Percentiles rank a stretch among this genome's conserved stretches.
These are phyloP conservation scores for Litchi chinensis DNA, from an alignment of 345 rosid species.

Conservation along the genomic window DNA sequence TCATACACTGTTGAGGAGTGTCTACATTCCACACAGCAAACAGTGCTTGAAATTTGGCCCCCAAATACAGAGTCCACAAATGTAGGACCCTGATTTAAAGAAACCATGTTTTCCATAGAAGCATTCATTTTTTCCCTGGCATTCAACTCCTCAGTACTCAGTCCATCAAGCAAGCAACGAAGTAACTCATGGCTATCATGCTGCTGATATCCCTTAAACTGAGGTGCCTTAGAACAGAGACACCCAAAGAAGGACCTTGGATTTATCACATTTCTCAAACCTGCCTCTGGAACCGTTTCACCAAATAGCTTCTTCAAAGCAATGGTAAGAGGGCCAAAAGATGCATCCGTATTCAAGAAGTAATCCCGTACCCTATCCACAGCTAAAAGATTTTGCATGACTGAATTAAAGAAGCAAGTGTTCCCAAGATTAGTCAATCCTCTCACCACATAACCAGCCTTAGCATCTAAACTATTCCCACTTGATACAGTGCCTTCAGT, in stretches of 20 bases:
- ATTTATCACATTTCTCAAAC: constrained; percentile 64
- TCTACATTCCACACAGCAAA: constrained; percentile 82
- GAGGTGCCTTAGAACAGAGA: constrained; percentile 81
- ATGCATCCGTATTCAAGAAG: constrained; percentile 52
- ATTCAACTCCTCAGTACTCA: constrained; percentile 77
- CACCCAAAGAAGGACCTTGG: constrained; percentile 71
- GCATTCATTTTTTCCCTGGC: constrained; percentile 45
- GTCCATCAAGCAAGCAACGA: constrained; percentile 76
- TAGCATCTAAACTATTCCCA: constrained; percentile 43
- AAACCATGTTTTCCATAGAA: constrained; percentile 34
- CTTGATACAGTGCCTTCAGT: constrained; percentile 32
- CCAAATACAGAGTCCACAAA: constrained; percentile 83
- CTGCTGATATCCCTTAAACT: constrained; percentile 90
- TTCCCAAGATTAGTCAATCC: constrained; percentile 96
- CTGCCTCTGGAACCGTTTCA: constrained; percentile 65
- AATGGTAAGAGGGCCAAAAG: constrained; percentile 59
- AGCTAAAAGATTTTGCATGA: constrained; percentile 88
- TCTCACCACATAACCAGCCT: constrained; percentile 58
- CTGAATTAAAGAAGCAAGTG: constrained; percentile 95
- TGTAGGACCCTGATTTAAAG: constrained; percentile 47
- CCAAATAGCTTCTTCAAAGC: constrained; percentile 73
- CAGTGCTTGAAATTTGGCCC: constrained; percentile 85
- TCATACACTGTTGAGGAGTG: constrained; percentile 87
- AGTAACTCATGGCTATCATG: constrained; percentile 98
- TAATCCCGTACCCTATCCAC: constrained; percentile 57